Evolutionary conservation across 768 basidiomycete genomes (phyloP).

Genomic region (Tricholoma flavovirens): DNA sequence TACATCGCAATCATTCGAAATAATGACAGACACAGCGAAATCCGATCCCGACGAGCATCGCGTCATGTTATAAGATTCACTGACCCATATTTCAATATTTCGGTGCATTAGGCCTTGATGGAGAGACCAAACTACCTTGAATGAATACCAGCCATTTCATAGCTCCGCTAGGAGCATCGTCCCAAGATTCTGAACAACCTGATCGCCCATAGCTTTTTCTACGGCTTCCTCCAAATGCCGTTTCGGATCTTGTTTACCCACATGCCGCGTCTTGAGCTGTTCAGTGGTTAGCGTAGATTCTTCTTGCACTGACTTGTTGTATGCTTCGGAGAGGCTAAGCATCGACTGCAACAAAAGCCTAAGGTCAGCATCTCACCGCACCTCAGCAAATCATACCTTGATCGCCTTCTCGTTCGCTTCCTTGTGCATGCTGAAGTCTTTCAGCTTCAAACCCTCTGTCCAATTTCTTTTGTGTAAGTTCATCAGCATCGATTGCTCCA

Average conservation of each 20-base stretch:
- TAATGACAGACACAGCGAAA: not conserved
- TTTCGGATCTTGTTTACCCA: slow-evolving; percentile 97
- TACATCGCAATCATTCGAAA: not conserved
- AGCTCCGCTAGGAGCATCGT: slow-evolving; percentile 94
- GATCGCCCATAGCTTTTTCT: slow-evolving; percentile 96
- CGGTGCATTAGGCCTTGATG: too few species aligned
- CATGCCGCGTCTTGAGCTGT: slow-evolving; percentile 94
- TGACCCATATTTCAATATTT: too few species aligned
- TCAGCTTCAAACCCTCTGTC: slow-evolving; percentile 93
- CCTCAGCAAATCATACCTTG: slow-evolving; percentile 54
- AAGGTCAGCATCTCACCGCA: slow-evolving; percentile 2
- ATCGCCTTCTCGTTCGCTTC: slow-evolving; percentile 88
- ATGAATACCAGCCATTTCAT: slow-evolving; percentile 29
- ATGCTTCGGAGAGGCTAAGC: slow-evolving; percentile 87
- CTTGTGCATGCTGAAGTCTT: slow-evolving; percentile 87
- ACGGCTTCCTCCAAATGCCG: slow-evolving; percentile 96
- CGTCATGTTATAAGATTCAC: slow-evolving; percentile 19
- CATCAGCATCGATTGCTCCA: slow-evolving; percentile 98
- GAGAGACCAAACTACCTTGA: slow-evolving; percentile 3
- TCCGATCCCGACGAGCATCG: slow-evolving; percentile 19
- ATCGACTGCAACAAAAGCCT: slow-evolving; percentile 59
- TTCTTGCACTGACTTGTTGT: slow-evolving; percentile 98
- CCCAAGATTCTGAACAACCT: slow-evolving; percentile 91
- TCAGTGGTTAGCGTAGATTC: slow-evolving; percentile 92
- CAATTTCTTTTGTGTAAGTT: slow-evolving; percentile 98